phyloP scores from a whole-genome alignment of 202 grass and related monocot species.

The Panicum hallii region DNA sequence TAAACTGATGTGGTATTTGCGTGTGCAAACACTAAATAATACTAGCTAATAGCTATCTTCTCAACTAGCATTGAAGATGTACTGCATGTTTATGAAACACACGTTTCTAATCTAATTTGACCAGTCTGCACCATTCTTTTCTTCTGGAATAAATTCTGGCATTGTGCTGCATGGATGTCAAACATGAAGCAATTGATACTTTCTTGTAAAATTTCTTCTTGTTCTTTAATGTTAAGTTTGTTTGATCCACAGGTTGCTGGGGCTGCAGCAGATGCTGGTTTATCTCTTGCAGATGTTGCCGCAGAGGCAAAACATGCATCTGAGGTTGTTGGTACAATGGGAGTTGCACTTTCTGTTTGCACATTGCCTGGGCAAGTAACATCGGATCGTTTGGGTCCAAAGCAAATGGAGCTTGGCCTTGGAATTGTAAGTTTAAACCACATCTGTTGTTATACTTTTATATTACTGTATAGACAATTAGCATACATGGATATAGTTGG shows the following conservation, averaged over 20 bases:
- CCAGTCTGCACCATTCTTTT: background rate
- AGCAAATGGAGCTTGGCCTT: conserved; percentile 97
- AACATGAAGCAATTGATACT: conserved; percentile 4
- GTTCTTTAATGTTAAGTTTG: conserved; percentile 18
- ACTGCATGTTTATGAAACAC: background rate
- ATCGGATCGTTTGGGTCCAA: conserved; percentile 92
- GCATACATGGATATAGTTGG: conserved; percentile 32
- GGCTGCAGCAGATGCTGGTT: conserved; percentile 92
- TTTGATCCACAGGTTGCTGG: conserved; percentile 84
- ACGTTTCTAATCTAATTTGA: conserved; percentile 7
- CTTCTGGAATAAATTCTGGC: conserved; percentile 21
- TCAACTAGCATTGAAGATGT: background rate
- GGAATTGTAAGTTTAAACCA: conserved; percentile 83
- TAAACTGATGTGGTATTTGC: background rate
- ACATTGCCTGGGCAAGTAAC: conserved; percentile 95
- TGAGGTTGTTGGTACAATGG: conserved; percentile 96
- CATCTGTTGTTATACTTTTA: conserved; percentile 30
- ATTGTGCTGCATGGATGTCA: conserved; percentile 31
- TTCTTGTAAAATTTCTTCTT: conserved; percentile 39
- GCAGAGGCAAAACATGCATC: conserved; percentile 94
- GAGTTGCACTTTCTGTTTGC: conserved; percentile 97
- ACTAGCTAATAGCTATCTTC: background rate
- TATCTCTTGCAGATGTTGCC: conserved; percentile 89
- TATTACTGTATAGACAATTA: conserved; percentile 25
- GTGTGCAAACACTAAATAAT: background rate